Percentiles rank a stretch among this genome's conserved stretches.
These are phyloP conservation scores for Naegleria fowleri DNA, from an alignment of 208 protist species.

Conservation along the genomic window DNA sequence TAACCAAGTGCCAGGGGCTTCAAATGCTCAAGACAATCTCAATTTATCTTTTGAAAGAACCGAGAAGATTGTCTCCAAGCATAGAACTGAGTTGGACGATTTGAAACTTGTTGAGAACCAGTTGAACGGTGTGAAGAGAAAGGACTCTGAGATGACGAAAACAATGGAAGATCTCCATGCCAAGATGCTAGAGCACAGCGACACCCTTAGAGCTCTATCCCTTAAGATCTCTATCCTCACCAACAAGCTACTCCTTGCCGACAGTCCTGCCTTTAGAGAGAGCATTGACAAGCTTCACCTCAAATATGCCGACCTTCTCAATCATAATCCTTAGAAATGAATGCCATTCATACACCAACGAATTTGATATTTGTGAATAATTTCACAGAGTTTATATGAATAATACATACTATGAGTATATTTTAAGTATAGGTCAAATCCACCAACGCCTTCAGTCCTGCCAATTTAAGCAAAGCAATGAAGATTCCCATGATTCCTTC, in stretches of 20 bases:
- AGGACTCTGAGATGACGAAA: background rate
- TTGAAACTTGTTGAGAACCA: background rate
- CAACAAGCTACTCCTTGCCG: background rate
- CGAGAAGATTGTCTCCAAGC: background rate
- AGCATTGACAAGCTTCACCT: background rate
- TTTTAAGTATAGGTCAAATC: background rate
- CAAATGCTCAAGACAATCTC: background rate
- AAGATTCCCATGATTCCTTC: conserved; percentile 12
- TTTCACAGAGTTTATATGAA: no score
- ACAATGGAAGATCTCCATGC: background rate
- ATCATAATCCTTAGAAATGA: background rate
- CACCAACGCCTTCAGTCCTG: background rate
- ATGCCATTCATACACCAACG: background rate
- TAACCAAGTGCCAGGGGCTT: background rate
- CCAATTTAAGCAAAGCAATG: background rate
- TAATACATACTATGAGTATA: no score
- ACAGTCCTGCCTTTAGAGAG: background rate
- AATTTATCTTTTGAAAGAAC: background rate
- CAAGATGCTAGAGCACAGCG: background rate
- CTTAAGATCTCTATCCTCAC: background rate
- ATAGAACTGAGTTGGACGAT: background rate
- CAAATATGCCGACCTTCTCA: background rate
- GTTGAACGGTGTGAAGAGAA: background rate
- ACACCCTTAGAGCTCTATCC: background rate
- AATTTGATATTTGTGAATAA: no score